These are phyloP conservation scores for Goniomonas avonlea DNA, from an alignment of 78 protist genomes.

Conservation along the genomic window DNA sequence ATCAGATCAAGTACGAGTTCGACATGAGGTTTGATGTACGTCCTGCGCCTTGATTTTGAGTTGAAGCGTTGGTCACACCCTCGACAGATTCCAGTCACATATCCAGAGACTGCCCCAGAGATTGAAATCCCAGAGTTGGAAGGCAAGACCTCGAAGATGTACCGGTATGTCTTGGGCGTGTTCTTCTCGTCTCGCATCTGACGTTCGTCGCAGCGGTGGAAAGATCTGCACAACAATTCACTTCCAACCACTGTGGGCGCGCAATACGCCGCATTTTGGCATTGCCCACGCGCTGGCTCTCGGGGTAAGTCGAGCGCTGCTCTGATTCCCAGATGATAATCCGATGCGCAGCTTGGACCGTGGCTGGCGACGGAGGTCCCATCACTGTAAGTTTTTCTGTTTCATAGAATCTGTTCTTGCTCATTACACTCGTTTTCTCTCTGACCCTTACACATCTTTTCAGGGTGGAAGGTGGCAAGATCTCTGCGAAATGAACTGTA, in stretches of 20 bases:
- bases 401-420: neutral
- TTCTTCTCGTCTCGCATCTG: neutral
- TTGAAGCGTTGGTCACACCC: neutral
- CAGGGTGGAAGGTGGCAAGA: neutral
- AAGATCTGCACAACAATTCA: slow-evolving; percentile 89
- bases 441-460: neutral
- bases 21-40: slow-evolving; percentile 82
- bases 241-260: slow-evolving; percentile 92
- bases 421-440: neutral
- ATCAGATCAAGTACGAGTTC: slow-evolving; percentile 75
- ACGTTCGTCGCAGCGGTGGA: slow-evolving; percentile 74
- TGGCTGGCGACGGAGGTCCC: too few species aligned
- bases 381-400: neutral
- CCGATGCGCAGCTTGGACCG: neutral
- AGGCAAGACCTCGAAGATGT: slow-evolving; percentile 75
- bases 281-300: slow-evolving; percentile 93
- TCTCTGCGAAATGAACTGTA: neutral
- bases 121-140: slow-evolving; percentile 90
- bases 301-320: too few species aligned
- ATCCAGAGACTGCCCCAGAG: slow-evolving; percentile 84
- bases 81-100: slow-evolving; percentile 78
- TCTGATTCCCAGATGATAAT: neutral
- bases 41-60: neutral
- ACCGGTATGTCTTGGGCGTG: neutral
- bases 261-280: slow-evolving; percentile 90